A percentile compares a stretch with the other conserved stretches of the same genome.
Evolutionary conservation across 352 stramenopile species (phyloP).

Genomic region (Globisporangium heterothallicum): DNA sequence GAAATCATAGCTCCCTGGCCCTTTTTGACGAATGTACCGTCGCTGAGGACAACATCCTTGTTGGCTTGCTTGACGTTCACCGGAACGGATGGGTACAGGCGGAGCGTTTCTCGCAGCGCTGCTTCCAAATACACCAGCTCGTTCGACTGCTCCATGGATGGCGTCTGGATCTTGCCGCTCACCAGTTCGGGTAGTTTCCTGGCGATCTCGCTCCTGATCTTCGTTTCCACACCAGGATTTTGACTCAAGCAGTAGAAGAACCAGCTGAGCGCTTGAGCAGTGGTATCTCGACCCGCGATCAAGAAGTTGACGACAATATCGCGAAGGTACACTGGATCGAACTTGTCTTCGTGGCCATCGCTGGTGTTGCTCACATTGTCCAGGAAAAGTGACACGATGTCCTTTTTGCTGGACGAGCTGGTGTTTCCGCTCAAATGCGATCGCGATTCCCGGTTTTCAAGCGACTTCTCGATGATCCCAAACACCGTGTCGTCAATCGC

Average conservation of each 20-base stretch:
- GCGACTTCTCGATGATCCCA: slow-evolving; percentile 26
- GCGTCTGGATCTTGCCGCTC: not conserved
- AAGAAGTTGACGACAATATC: slow-evolving; percentile 78
- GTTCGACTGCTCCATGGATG: not conserved
- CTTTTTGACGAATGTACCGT: slow-evolving; percentile 20
- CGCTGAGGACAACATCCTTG: slow-evolving; percentile 25
- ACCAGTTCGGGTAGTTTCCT: slow-evolving; percentile 22
- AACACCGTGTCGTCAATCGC: slow-evolving; percentile 29
- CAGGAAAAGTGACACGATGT: slow-evolving; percentile 18
- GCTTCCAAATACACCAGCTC: not conserved
- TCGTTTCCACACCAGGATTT: slow-evolving; percentile 39
- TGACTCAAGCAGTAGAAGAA: no score
- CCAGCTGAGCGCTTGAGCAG: no score
- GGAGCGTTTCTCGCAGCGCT: no score
- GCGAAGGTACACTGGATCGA: slow-evolving; percentile 37
- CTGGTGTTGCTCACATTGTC: slow-evolving; percentile 9
- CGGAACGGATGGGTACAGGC: slow-evolving; percentile 8
- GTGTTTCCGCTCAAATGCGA: not conserved
- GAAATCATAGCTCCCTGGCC: slow-evolving; percentile 18
- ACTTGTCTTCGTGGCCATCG: not conserved
- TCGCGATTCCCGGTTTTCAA: slow-evolving; percentile 6
- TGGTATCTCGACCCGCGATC: slow-evolving; percentile 75
- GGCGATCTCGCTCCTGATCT: slow-evolving; percentile 39
- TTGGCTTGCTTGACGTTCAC: slow-evolving; percentile 18
- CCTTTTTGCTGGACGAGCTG: not conserved